Conservation (phyloP, 768 basidiomycete genomes). For the Leccinum barrowsii region DNA sequence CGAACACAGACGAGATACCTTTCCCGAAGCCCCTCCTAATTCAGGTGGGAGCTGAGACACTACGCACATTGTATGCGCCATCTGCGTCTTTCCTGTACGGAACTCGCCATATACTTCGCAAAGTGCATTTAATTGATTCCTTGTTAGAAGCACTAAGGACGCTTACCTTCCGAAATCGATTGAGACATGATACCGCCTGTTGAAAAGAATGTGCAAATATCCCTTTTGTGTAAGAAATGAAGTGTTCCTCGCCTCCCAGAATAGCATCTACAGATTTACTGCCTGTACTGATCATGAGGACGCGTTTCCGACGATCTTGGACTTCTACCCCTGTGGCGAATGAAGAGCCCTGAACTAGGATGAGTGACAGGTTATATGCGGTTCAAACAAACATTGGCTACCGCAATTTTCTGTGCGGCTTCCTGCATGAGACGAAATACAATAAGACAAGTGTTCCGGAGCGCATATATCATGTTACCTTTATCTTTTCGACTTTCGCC, state of each 20-base stretch:
- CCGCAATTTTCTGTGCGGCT: slow-evolving; percentile 84
- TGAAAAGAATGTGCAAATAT: neutral
- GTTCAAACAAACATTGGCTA: slow-evolving; percentile 22
- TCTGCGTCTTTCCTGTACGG: slow-evolving; percentile 93
- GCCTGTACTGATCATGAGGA: slow-evolving; percentile 84
- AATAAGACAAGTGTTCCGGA: neutral
- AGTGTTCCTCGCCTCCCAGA: slow-evolving; percentile 61
- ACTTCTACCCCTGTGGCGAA: slow-evolving; percentile 91
- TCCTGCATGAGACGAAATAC: slow-evolving; percentile 51
- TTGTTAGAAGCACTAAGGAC: neutral
- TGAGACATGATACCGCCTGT: slow-evolving; percentile 88
- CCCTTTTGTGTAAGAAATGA: neutral
- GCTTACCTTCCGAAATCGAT: slow-evolving; percentile 83
- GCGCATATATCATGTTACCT: slow-evolving; percentile 43
- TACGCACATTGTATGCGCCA: slow-evolving; percentile 94
- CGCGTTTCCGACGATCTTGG: slow-evolving; percentile 80
- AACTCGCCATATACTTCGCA: slow-evolving; percentile 88
- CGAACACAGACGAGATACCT: slow-evolving; percentile 40
- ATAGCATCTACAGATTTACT: slow-evolving; percentile 89
- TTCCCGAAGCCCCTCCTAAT: slow-evolving; percentile 87
- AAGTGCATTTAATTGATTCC: neutral
- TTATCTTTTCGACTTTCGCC: slow-evolving; percentile 97
- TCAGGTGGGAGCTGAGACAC: slow-evolving; percentile 85
- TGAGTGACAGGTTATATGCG: neutral
- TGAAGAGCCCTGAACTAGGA: slow-evolving; percentile 65